Evolutionary conservation across 495 filamentous ascomycete species (phyloP).

Genomic region (Mytilinidion resinicola): DNA sequence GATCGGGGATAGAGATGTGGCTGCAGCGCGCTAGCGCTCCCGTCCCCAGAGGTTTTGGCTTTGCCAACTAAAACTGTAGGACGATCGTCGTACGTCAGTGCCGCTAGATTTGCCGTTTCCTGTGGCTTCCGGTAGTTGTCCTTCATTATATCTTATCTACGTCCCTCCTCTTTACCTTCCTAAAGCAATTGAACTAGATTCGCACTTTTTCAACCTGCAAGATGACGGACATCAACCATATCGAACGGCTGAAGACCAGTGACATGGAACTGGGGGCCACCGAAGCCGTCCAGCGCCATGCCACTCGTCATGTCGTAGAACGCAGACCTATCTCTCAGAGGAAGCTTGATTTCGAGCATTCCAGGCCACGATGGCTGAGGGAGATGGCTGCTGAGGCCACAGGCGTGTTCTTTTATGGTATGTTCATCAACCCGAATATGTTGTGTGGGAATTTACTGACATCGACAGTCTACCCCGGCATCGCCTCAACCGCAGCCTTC

Average conservation of each 20-base stretch:
- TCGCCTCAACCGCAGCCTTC: constrained; percentile 43
- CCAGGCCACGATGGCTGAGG: constrained; percentile 42
- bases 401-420: constrained; percentile 49
- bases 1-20: too few species aligned
- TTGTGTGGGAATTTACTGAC: background rate
- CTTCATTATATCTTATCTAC: too few species aligned
- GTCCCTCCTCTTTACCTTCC: too few species aligned
- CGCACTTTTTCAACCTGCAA: background rate
- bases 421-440: constrained; percentile 3
- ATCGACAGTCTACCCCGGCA: constrained; percentile 39
- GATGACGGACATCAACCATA: constrained; percentile 22
- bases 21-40: too few species aligned
- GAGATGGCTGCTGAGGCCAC: constrained; percentile 47
- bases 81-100: too few species aligned
- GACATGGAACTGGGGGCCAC: constrained; percentile 45
- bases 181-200: too few species aligned
- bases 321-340: constrained; percentile 43
- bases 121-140: too few species aligned
- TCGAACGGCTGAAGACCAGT: constrained; percentile 32
- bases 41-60: too few species aligned
- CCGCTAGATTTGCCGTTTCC: too few species aligned
- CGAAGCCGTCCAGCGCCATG: constrained; percentile 44
- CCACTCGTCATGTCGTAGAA: constrained; percentile 41
- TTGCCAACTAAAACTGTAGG: too few species aligned
- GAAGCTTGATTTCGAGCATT: constrained; percentile 46